Percentiles rank a stretch among this genome's conserved stretches.
Conservation (phyloP, 176 grass and related monocot genomes). For the Zea luxurians region DNA sequence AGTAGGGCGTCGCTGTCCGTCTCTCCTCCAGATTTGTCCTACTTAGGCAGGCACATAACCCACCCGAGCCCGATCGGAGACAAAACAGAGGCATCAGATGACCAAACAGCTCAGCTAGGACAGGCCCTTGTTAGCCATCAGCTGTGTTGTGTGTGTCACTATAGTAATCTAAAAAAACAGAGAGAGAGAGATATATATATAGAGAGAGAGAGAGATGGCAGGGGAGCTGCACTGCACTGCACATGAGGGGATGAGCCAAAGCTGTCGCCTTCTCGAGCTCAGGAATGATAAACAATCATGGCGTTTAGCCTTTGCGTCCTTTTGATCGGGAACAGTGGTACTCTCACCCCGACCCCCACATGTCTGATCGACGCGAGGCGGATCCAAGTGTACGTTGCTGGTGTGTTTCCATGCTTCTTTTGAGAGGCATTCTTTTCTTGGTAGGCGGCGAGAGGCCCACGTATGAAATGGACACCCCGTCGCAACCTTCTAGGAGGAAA, state of each 20-base stretch:
- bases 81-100: slow-evolving; percentile 44
- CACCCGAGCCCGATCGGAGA: slow-evolving; percentile 2
- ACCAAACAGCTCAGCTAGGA: neutral
- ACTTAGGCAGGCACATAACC: slow-evolving; percentile 30
- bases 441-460: neutral
- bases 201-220: too few relatives aligned
- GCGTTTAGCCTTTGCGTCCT: slow-evolving; percentile 22
- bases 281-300: slow-evolving; percentile 44
- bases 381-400: neutral
- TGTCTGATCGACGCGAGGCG: slow-evolving; percentile 24
- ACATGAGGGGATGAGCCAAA: slow-evolving; percentile 42
- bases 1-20: slow-evolving; percentile 26
- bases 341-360: neutral
- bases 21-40: slow-evolving; percentile 51
- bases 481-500: slow-evolving; percentile 27
- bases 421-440: neutral
- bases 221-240: neutral
- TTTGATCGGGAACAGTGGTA: slow-evolving; percentile 24
- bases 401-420: neutral
- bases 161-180: too few relatives aligned
- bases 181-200: too few relatives aligned
- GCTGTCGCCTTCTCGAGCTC: slow-evolving; percentile 41
- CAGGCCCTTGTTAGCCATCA: too few relatives aligned
- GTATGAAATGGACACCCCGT: slow-evolving; percentile 28
- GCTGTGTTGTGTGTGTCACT: neutral